These are phyloP conservation scores for Basidiobolus heterosporus DNA, from an alignment of 371 early-diverging fungal species.

Conservation along the genomic window DNA sequence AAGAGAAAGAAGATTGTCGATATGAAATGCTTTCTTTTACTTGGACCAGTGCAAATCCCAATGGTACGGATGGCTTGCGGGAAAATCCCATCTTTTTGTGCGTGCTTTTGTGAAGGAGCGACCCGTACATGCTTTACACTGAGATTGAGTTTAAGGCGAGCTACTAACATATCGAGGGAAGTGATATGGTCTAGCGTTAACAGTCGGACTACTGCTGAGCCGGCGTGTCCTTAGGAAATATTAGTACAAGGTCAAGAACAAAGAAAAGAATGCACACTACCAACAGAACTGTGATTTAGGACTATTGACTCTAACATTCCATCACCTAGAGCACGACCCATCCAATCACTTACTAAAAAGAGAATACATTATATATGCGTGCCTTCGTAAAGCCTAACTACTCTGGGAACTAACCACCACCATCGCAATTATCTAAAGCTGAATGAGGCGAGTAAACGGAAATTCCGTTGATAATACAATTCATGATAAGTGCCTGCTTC, in stretches of 20 bases:
- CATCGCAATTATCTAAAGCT: constrained; percentile 68
- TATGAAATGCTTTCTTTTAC: too few species aligned
- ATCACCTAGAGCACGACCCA: constrained; percentile 43
- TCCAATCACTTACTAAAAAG: constrained; percentile 61
- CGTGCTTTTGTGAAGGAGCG: constrained; percentile 38
- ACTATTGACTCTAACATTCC: constrained; percentile 29
- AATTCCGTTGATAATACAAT: constrained; percentile 68
- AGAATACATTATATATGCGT: neutral
- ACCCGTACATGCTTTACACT: constrained; percentile 54
- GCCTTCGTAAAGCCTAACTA: neutral
- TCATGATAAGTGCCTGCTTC: constrained; percentile 67
- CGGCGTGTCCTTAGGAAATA: constrained; percentile 55
- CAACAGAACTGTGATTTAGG: constrained; percentile 31
- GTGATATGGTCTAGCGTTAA: constrained; percentile 41
- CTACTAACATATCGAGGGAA: constrained; percentile 32
- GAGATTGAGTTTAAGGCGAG: constrained; percentile 40
- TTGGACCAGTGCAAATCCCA: constrained; percentile 92
- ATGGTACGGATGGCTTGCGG: constrained; percentile 39
- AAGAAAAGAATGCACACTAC: neutral
- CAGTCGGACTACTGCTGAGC: constrained; percentile 55
- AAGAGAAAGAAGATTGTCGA: too few species aligned
- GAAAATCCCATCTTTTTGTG: constrained; percentile 2
- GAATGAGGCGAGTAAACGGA: constrained; percentile 96
- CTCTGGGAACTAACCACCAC: constrained; percentile 40
- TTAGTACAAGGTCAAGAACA: too few species aligned